A percentile compares a stretch with the other conserved stretches of the same genome.
These are phyloP conservation scores for Rhododendron molle DNA, from an alignment of 148 eudicot species.

Conservation along the genomic window DNA sequence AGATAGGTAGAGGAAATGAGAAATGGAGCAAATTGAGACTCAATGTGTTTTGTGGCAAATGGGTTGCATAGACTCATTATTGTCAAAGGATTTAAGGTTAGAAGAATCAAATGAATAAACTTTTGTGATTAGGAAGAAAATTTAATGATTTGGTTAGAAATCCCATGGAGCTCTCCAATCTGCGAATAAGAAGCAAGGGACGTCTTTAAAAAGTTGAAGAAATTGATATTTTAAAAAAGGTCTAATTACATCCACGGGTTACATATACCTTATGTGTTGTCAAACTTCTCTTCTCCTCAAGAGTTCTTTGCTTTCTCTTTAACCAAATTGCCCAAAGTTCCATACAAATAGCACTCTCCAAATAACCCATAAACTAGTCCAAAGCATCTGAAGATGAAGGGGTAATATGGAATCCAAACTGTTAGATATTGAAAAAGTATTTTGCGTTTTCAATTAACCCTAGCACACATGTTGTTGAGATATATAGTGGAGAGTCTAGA, in stretches of 20 bases:
- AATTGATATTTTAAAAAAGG: background rate
- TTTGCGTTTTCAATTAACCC: background rate
- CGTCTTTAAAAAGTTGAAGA: background rate
- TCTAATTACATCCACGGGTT: background rate
- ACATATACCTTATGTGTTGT: background rate
- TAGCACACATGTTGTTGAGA: background rate
- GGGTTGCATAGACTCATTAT: background rate
- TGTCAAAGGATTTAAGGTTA: background rate
- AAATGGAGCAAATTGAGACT: background rate
- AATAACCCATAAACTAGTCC: background rate
- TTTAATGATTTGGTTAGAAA: background rate
- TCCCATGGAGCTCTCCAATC: constrained; percentile 1
- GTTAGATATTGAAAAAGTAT: background rate
- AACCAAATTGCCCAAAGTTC: background rate
- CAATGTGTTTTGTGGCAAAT: background rate
- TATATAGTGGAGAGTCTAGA: background rate
- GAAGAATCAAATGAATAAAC: background rate
- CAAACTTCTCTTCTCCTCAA: background rate
- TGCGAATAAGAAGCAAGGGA: background rate
- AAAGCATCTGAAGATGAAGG: background rate
- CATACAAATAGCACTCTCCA: background rate
- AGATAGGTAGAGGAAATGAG: background rate
- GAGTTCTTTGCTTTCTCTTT: background rate
- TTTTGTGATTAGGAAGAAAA: background rate
- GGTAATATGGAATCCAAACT: background rate